Percentiles rank a stretch among this genome's conserved stretches.
Conservation (phyloP, 148 eudicot species). For the Cornus controversa region DNA sequence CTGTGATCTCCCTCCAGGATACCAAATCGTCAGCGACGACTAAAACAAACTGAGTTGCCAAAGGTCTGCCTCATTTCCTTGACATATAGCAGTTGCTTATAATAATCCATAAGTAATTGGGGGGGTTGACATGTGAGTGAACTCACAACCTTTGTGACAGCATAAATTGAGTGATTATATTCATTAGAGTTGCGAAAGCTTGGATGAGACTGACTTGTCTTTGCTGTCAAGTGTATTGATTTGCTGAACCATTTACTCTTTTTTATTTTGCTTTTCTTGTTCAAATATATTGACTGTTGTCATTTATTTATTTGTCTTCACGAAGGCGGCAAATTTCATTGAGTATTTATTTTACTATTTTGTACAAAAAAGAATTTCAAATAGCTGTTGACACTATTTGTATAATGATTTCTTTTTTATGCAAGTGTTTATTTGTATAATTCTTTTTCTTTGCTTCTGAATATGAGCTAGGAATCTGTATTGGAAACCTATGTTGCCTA, state of each 20-base stretch:
- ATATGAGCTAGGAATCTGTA: too few relatives aligned
- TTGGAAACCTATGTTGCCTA: neutral
- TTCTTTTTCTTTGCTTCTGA: neutral
- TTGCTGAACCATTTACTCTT: neutral
- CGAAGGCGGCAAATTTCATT: neutral
- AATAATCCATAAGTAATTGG: slow-evolving; percentile 14
- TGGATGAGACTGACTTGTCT: neutral
- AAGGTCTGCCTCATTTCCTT: neutral
- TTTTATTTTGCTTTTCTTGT: neutral
- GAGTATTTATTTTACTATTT: neutral
- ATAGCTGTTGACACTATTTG: neutral
- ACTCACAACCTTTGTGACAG: neutral
- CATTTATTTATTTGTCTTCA: neutral
- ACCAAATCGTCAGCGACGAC: slow-evolving; percentile 36
- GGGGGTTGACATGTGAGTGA: slow-evolving; percentile 21
- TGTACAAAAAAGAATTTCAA: neutral
- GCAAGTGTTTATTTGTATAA: neutral
- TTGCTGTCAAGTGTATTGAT: slow-evolving; percentile 6
- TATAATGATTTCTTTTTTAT: too few relatives aligned
- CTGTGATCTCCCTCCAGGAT: slow-evolving; percentile 54
- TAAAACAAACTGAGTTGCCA: slow-evolving; percentile 28
- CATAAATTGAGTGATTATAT: neutral
- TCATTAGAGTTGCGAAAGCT: neutral
- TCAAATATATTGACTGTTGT: neutral
- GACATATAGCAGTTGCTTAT: neutral